Percentiles rank a stretch among this genome's conserved stretches.
These are phyloP conservation scores for Rutstroemia sp. DNA, from an alignment of 2,329 filamentous ascomycete genomes.

Conservation along the genomic window DNA sequence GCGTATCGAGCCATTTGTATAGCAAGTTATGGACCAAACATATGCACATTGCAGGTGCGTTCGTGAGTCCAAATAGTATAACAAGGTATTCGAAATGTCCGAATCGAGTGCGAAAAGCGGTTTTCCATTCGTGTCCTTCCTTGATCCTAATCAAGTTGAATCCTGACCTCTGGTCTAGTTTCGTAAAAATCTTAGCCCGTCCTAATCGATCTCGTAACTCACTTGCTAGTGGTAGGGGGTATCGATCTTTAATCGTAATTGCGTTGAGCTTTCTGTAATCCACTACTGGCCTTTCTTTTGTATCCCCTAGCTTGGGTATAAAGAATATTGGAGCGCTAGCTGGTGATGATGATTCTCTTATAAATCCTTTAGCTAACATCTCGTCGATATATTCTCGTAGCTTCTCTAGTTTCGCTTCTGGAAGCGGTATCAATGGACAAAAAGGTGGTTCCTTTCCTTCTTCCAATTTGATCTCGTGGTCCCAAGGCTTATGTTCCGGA, in stretches of 20 bases:
- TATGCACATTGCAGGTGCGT: too few relatives aligned
- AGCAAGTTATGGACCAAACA: too few relatives aligned
- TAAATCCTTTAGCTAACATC: slow-evolving; percentile 8
- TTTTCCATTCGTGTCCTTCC: too few relatives aligned
- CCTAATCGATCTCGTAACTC: neutral
- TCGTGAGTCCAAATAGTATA: too few relatives aligned
- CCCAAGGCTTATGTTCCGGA: neutral
- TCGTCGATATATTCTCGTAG: slow-evolving; percentile 2
- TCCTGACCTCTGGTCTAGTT: too few relatives aligned
- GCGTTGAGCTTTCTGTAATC: slow-evolving; percentile 5
- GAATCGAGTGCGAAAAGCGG: too few relatives aligned
- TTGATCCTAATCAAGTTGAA: too few relatives aligned
- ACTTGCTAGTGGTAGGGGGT: neutral
- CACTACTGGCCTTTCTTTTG: too few relatives aligned
- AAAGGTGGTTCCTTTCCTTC: neutral
- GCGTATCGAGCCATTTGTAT: too few relatives aligned
- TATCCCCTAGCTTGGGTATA: neutral
- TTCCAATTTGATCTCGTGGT: neutral
- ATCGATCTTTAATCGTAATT: slow-evolving; percentile 8
- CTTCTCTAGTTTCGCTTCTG: neutral
- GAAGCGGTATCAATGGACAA: neutral
- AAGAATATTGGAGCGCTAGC: neutral
- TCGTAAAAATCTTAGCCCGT: neutral
- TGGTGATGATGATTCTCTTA: neutral
- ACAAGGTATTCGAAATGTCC: too few relatives aligned